Base-by-base conservation (phyloP, 1,284 basidiomycete species). In the Fomitiporia mediterranea region DNA sequence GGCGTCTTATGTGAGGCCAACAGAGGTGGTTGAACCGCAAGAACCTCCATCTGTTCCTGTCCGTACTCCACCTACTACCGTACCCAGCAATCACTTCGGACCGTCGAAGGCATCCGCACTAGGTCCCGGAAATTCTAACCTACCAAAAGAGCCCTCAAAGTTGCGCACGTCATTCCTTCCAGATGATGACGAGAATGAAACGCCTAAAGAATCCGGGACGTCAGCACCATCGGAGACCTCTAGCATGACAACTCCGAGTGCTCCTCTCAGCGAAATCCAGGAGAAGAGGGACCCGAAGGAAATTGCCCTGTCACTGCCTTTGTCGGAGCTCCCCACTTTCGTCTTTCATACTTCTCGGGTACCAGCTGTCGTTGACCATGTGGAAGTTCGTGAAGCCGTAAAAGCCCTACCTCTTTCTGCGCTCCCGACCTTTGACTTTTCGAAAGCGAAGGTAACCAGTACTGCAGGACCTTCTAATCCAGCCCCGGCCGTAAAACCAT, bases 141-240 rank as follows among this genome's bases (percentile, higher is more conserved):
- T 75, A 19, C 86, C 86, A 0, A 84, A 81, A 63, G 83, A 84
- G 47, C 86, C 86, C 0, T 88, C 86, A 58, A 88, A 87, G 65
- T 72, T 89, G 50, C 78, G 86, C 28, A 83, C 75, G 60, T 85
- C 83, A 63, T 79, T 83, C 66, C 76, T 80, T 49, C 72, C 74
- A 5, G 79, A 79, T 13, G 64, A 63, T 21, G 72, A 71, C 3
- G 72, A 76, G 55, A 70, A 70, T 19, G 57, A 58, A 21, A 39
- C 32, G 40, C 13, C 54, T 8, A 35, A 42, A 9, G 5, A 28
- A 17, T 7, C 51, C n/a, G 17, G 43, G 62, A 13, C 38, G 15
- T 61, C 67, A 23, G 64, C 66, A 15, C 42, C 54, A 15, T 15
- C 25, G 19, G 43, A 38, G 9, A 34, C 19, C 3, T 27, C 51